Percentiles rank a stretch among this genome's conserved stretches.
Conservation (phyloP, 345 rosid species). For the Melastoma malabathricum region DNA sequence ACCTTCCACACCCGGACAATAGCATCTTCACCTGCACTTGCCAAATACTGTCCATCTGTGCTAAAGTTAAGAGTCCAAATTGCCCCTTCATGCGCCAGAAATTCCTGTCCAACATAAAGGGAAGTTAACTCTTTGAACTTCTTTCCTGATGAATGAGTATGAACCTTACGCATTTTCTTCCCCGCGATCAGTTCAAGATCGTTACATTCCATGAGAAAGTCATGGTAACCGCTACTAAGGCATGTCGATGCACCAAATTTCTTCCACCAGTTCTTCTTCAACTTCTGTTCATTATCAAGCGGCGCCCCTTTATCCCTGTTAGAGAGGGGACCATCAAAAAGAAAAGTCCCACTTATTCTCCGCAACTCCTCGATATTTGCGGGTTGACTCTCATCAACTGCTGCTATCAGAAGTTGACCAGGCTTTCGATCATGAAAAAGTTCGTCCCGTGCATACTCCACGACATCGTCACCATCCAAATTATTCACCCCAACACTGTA, state of each 20-base stretch:
- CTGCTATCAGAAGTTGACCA: conserved; percentile 13
- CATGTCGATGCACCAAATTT: conserved; percentile 29
- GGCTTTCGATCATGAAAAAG: conserved; percentile 16
- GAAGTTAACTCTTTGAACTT: conserved; percentile 54
- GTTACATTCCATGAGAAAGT: conserved; percentile 6
- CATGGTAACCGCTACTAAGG: conserved; percentile 18
- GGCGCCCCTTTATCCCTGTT: conserved; percentile 8
- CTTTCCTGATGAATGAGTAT: conserved; percentile 36
- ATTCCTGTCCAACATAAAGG: conserved; percentile 54
- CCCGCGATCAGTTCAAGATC: conserved; percentile 22
- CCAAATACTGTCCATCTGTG: conserved; percentile 54
- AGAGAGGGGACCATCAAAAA: conserved; percentile 12
- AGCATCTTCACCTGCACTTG: conserved; percentile 66
- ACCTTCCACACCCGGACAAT: conserved; percentile 66
- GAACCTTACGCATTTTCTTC: conserved; percentile 23
- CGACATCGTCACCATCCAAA: conserved; percentile 28
- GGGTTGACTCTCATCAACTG: conserved; percentile 24
- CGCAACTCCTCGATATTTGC: conserved; percentile 38
- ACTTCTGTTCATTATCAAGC: conserved; percentile 15
- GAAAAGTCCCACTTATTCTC: conserved; percentile 17
- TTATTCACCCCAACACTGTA: conserved; percentile 6
- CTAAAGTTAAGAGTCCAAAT: conserved; percentile 67
- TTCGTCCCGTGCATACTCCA: conserved; percentile 19
- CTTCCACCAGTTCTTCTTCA: conserved; percentile 35
- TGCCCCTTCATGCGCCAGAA: conserved; percentile 58